Percentiles rank a stretch among this genome's conserved stretches.
Evolutionary conservation across 75 land plant species (phyloP).

Genomic region (Sequoiadendron giganteum): DNA sequence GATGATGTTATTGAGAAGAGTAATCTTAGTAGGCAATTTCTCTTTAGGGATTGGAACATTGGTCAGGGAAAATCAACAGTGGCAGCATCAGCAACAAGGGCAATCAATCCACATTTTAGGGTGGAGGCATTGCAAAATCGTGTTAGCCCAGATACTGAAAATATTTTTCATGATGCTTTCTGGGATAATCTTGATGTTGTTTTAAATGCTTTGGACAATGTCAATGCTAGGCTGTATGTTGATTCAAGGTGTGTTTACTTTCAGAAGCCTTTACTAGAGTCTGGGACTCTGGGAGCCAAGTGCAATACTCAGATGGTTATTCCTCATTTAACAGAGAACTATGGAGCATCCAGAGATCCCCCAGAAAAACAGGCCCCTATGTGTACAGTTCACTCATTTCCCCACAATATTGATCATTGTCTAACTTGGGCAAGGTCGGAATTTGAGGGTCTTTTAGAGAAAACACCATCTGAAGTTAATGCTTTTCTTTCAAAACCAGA

Average conservation of each 20-base stretch:
- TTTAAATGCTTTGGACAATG: constrained; percentile 89
- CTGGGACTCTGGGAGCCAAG: constrained; percentile 85
- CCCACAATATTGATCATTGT: constrained; percentile 93
- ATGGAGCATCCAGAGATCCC: constrained; percentile 96
- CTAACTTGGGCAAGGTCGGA: constrained; percentile 95
- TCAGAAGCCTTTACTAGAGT: constrained; percentile 91
- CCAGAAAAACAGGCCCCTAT: constrained; percentile 98
- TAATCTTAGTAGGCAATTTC: constrained; percentile 90
- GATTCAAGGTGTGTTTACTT: constrained; percentile 88
- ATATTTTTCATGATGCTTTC: constrained; percentile 84
- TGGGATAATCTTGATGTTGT: constrained; percentile 83
- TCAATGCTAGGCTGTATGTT: constrained; percentile 86
- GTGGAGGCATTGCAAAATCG: constrained; percentile 87
- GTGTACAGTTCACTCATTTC: constrained; percentile 97
- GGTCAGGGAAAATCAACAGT: constrained; percentile 92
- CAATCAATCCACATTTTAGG: constrained; percentile 59
- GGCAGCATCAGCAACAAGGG: constrained; percentile 77
- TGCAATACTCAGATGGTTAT: constrained; percentile 99
- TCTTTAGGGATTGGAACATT: constrained; percentile 92
- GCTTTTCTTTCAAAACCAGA: constrained; percentile 57
- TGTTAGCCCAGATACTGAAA: constrained; percentile 82
- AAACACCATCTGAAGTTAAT: constrained; percentile 86
- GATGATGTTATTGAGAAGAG: constrained; percentile 98
- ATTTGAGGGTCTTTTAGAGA: constrained; percentile 92
- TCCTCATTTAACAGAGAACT: constrained; percentile 93